Evolutionary conservation across 495 filamentous ascomycete genomes (phyloP), one percentile per base, ranked within the genome.

Genomic region (Neurospora sp.): DNA sequence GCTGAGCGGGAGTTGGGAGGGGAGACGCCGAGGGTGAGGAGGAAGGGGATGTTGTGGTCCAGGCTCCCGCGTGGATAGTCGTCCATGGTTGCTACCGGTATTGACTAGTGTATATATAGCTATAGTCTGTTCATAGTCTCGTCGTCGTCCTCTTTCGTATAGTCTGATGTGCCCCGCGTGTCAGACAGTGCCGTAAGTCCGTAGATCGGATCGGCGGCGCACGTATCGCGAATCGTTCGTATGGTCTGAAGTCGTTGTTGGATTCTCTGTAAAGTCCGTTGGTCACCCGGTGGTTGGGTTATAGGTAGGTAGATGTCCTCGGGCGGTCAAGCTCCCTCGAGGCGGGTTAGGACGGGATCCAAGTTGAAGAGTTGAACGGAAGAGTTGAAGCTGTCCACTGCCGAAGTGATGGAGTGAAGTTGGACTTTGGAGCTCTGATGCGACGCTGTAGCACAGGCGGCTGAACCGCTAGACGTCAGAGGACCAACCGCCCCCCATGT

Each of bases 31-130:
- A 92, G 93, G 38, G 96, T 85, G 27, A 96, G 80, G 72, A 97
- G 82, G 42, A 96, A 86, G 18, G 94, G 94, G 72, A 93, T 83
- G 79, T 93, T 93, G 82, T 94, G 93, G 80, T 89, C 87, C 82
- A 94, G 84, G 82, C 93, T 95, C 77, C 90, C 89, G 75, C 85
- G 79, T 45, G 94, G 93, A 82, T 96, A 97, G 74, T 89, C 93
- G 84, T 97, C 93, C 94, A 97, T 97, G 39, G 65, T 40, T 18
- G 59, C 12, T 45, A 39, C 27, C 14, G 0, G 53, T 61, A 12
- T 16, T 16, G 22, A 31, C 0, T 35, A 35, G 7, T 16, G 0
- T 65, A 35, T 4, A 59, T 18, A 12, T 35, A 12, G 5, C 4
- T 65, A 65, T 65, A 37, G 27, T 65, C 53, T 7, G 14, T 9